Evolutionary conservation across 2,329 filamentous ascomycete genomes (phyloP), one percentile per base, ranked within the genome.

Genomic region (Fusarium keratoplasticum): DNA sequence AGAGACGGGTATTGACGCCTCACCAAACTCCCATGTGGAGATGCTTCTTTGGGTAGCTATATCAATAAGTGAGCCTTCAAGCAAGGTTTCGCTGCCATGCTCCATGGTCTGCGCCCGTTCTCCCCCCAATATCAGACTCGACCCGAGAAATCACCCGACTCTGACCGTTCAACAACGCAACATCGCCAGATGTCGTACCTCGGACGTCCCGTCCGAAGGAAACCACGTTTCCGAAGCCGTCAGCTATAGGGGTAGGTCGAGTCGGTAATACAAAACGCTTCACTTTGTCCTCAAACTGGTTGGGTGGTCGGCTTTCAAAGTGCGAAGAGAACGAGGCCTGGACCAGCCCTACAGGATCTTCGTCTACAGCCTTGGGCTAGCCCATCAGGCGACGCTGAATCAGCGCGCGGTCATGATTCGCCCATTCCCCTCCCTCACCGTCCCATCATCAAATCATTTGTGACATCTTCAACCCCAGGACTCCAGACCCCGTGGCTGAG

Each of bases 251-350:
- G 42, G 67, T 29, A 27, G 50, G 60, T 44, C 35, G 57, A 31
- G 11, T 25, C 69, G 69, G 72, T 72, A 29, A 74, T 72, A 69
- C 55, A 72, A 9, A 42, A 22, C 27, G 50, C 69, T 40, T 33
- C 52, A 69, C 35, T 58, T 22, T 44, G 40, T 44, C 20, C 40
- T 44, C 40, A 44, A 33, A 54, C 20, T 68, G 61, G 66, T 72
- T 75, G 64, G 68, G 33, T 54, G 16, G 14, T 50, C 76, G 76
- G 76, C 61, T 67, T 77, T 77, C 47, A 64, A 77, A 76, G 64
- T 78, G 76, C 76, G 76, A 66, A 36, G 18, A 33, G 31, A 25
- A 27, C 7, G 22, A n/a, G 35, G 33, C 55, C 52, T 36, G 25
- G 22, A 29, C 57, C 42, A 50, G 42, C 58, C 57, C 68, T 64